Base-by-base conservation (phyloP, 208 protist species). In the Angomonas ambiguus region DNA sequence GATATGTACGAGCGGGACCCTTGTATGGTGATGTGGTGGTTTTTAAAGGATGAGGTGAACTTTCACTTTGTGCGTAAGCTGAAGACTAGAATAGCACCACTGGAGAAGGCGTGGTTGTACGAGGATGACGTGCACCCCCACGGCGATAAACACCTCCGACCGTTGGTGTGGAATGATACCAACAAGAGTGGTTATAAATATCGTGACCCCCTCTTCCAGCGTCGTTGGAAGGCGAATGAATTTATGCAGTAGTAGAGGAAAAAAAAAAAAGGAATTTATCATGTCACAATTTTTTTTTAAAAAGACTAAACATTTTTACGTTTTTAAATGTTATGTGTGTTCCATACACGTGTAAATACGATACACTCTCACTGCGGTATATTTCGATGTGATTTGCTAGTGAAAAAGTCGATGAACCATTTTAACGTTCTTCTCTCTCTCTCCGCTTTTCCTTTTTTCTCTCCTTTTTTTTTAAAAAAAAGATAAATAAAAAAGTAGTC, bases 1-100 rank as follows among this genome's bases (percentile, higher is more conserved):
- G 88, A 96, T 56, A 94, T 96, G 91, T 96, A 94, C 76, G 87
- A 96, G 71, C 88, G 91, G 1, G 91, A 96, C 67, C 91, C 91
- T 2, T 96, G 91, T 78, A 96, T 96, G 91, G 76, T 96, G 32
- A 92, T 96, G 86, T 96, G 85, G 83, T 93, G 86, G 83, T 96
- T 84, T 64, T 60, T 96, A 6, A 93, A 93, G 70, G 87, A 94
- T 67, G 88, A 96, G 64, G 88, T 96, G 25, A 96, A 94, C 51
- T 71, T 77, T 10, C 83, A 96, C 72, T 96, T 96, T 81, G 86
- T 92, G 28, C 87, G 91, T 6, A 96, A 96, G 74, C 79, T 96
- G 13, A 96, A 96, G 76, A 94, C 72, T 31, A 85, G 91, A 65
- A 80, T 82, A 2, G 91, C 91, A 24, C 91, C 91, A 27, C 65